A percentile compares a stretch with the other conserved stretches of the same genome.
phyloP scores from a whole-genome alignment of 257 asterid species.

The Nicotiana sylvestris region DNA sequence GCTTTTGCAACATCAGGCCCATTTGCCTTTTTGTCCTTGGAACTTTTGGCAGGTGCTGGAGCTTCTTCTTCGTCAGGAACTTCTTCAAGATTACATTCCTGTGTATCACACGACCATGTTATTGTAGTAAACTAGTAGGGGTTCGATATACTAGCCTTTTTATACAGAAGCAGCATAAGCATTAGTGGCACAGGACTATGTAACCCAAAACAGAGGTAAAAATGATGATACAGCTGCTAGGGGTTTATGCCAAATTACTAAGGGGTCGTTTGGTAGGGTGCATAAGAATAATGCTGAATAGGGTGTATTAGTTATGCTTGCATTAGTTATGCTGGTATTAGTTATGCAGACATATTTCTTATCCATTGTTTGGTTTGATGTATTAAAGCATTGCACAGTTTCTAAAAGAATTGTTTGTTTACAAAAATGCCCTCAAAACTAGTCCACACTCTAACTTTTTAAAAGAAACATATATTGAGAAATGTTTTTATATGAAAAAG shows the following conservation, averaged over 20 bases:
- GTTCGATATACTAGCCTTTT: not conserved
- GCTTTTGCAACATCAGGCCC: slow-evolving; percentile 67
- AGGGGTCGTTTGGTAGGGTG: too few relatives aligned
- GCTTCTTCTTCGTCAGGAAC: slow-evolving; percentile 77
- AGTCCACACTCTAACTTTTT: too few relatives aligned
- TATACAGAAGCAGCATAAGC: not conserved
- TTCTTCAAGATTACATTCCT: slow-evolving; percentile 98
- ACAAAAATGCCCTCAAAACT: too few relatives aligned
- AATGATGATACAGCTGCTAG: not conserved
- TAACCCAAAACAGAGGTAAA: not conserved
- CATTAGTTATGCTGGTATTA: too few relatives aligned
- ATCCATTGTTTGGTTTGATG: too few relatives aligned
- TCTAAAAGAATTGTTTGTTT: too few relatives aligned
- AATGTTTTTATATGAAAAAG: too few relatives aligned
- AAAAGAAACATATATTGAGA: too few relatives aligned
- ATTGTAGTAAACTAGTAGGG: not conserved
- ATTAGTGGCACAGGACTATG: not conserved
- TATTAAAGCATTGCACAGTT: too few relatives aligned
- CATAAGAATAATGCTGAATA: too few relatives aligned
- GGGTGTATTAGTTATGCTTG: too few relatives aligned
- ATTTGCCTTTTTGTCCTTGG: slow-evolving; percentile 89
- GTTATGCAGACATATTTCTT: too few relatives aligned
- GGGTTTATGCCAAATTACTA: not conserved
- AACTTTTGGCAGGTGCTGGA: slow-evolving; percentile 78
- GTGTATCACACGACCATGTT: slow-evolving; percentile 9